Evolutionary conservation across 257 asterid species (phyloP).

Genomic region (Avicennia marina): DNA sequence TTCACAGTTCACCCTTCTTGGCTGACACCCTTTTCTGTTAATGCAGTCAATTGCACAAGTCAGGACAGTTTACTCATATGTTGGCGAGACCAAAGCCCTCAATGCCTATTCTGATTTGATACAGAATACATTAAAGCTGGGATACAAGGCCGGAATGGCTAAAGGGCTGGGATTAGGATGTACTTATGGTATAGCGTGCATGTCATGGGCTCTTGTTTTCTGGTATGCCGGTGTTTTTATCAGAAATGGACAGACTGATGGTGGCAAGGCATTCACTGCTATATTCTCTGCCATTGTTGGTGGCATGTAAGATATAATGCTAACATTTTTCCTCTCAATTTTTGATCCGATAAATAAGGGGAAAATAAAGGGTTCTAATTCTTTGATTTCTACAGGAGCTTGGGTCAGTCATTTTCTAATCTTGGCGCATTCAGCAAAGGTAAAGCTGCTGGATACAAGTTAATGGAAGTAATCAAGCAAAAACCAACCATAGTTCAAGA

Average conservation of each 20-base stretch:
- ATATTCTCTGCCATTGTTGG: conserved; percentile 98
- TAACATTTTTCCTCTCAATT: not conserved
- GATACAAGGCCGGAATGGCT: conserved; percentile 99
- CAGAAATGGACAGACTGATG: conserved; percentile 92
- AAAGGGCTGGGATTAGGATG: conserved; percentile 98
- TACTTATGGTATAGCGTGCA: conserved; percentile 99
- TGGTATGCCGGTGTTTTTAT: conserved; percentile 99
- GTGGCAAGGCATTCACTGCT: conserved; percentile 98
- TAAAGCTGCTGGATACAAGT: conserved; percentile 91
- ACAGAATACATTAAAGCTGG: conserved; percentile 81
- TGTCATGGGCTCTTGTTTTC: conserved; percentile 99
- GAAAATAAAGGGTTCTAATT: conserved; percentile 10
- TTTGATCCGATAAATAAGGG: not conserved
- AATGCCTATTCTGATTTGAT: conserved; percentile 83
- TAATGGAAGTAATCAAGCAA: conserved; percentile 88
- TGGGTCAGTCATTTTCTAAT: conserved; percentile 97
- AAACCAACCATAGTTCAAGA: conserved; percentile 78
- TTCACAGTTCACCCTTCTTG: not conserved
- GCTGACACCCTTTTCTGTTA: conserved; percentile 17
- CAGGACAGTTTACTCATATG: conserved; percentile 97
- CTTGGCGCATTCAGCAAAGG: conserved; percentile 99
- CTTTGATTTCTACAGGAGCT: conserved; percentile 65
- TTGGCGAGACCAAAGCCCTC: conserved; percentile 88
- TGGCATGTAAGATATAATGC: conserved; percentile 79
- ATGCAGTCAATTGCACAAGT: conserved; percentile 94